phyloP scores from a whole-genome alignment of 495 filamentous ascomycete genomes.

The Podospora australis region DNA sequence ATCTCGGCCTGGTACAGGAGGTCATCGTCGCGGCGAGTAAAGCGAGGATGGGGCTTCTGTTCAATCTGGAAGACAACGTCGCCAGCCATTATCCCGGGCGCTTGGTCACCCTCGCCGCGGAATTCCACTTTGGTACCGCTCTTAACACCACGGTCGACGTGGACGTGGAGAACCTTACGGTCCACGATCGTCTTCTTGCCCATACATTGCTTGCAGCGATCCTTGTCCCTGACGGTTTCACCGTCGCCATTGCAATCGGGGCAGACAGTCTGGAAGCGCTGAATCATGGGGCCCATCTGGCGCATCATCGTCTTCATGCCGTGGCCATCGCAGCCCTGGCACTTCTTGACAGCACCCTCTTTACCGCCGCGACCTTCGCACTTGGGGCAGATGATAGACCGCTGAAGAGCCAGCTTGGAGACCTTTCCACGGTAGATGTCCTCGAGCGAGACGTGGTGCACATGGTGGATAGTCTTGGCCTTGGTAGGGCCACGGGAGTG shows the following conservation, averaged over 20 bases:
- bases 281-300: conserved; percentile 99
- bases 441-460: conserved; percentile 95
- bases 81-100: conserved; percentile 83
- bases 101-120: conserved; percentile 92
- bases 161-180: conserved; percentile 95
- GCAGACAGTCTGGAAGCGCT: conserved; percentile 98
- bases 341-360: conserved; percentile 91
- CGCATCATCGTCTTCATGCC: conserved; percentile 99
- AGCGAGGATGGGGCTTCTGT: conserved; percentile 91
- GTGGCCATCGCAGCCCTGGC: conserved; percentile 79
- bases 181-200: conserved; percentile 98
- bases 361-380: conserved; percentile 96
- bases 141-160: conserved; percentile 91
- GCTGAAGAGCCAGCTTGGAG: conserved; percentile 94
- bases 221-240: conserved; percentile 91
- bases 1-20: conserved; percentile 94
- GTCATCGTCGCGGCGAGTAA: conserved; percentile 94
- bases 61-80: conserved; percentile 98
- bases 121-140: conserved; percentile 94
- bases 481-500: conserved; percentile 82
- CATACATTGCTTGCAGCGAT: conserved; percentile 86
- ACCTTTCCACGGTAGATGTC: conserved; percentile 98
- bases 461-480: conserved; percentile 92
- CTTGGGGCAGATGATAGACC: conserved; percentile 91
- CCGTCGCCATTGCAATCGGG: conserved; percentile 96